phyloP scores from a whole-genome alignment of 345 rosid genomes.

The Salix koriyanagi region DNA sequence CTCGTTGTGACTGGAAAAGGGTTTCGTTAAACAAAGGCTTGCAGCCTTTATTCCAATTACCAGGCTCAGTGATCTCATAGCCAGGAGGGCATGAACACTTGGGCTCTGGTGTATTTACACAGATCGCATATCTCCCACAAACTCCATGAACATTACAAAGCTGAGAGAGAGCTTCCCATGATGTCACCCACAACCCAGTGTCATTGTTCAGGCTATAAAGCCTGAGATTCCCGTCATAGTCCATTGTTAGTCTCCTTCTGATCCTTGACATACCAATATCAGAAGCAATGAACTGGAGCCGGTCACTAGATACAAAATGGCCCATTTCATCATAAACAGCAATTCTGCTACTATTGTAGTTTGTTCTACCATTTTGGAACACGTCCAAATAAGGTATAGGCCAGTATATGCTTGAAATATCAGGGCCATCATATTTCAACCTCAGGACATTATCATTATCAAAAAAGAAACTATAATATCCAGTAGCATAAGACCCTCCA shows the following conservation, averaged over 20 bases:
- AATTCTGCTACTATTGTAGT: constrained; percentile 8
- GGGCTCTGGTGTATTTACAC: neutral
- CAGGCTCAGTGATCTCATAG: neutral
- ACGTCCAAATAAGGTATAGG: neutral
- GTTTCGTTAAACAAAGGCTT: constrained; percentile 18
- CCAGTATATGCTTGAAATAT: constrained; percentile 10
- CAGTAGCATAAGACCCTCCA: neutral
- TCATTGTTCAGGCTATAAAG: constrained; percentile 2
- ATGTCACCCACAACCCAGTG: neutral
- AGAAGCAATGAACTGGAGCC: neutral
- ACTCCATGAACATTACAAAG: constrained; percentile 9
- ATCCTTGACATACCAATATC: neutral
- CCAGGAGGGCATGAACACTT: constrained; percentile 10
- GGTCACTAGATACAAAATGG: neutral
- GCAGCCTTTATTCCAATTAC: constrained; percentile 36
- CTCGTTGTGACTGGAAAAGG: neutral
- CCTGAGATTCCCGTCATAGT: constrained; percentile 7
- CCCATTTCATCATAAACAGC: constrained; percentile 1
- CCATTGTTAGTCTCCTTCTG: constrained; percentile 6
- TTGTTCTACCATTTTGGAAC: constrained; percentile 8
- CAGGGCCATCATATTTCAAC: constrained; percentile 8
- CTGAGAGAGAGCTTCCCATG: constrained; percentile 2
- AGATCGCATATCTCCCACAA: constrained; percentile 5
- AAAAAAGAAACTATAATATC: constrained; percentile 2
- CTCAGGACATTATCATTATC: constrained; percentile 11